Base-by-base conservation (phyloP, 371 early-diverging fungal genomes). In the Saksenaea vasiformis region DNA sequence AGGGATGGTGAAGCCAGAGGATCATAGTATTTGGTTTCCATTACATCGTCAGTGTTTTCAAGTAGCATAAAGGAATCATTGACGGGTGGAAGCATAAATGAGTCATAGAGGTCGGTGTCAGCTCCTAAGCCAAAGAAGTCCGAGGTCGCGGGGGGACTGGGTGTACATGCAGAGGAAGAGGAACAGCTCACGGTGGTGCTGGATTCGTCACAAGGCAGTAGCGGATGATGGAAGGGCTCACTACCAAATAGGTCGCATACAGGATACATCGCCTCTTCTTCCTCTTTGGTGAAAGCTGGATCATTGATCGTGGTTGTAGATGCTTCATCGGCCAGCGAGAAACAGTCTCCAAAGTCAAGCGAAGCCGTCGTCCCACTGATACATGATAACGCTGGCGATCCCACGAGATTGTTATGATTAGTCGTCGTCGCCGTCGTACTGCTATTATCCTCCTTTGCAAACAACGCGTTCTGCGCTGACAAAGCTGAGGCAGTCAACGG, bases 241-340 rank as follows among this genome's bases (percentile, higher is more conserved):
- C 37, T 56, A 14, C 56, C 62, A 31, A 54, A 44, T 14, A 60
- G 57, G n/a, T 55, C 61, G 24, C 62, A 62, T 56, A 62, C 26
- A 39, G 57, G 58, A 36, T 57, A 34, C 38, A 39, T 37, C 31
- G 65, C 58, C 24, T 57, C 58, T 41, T 22, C 38, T 26, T 57
- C 58, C 37, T 57, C 60, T 14, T 62, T 62, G 8, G 54, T 43
- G 31, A 58, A 58, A 22, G 15, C 15, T 4, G 58, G 39, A 28
- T 60, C 22, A 43, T 28, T 54, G 35, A 61, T 15, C 13, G 53
- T 51, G 28, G 61, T 38, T 31, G 61, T 44, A 31, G 58, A 26
- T 60, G 61, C 36, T 22, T 76, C 75, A 38, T 76, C 80, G 66
- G 67, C 73, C 72, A 77, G 73, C 69, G 77, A 80, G 70, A 79